A percentile compares a stretch with the other conserved stretches of the same genome.
Evolutionary conservation across 192 early-diverging fungal genomes (phyloP).

Genomic region (Obelidium mucronatum): DNA sequence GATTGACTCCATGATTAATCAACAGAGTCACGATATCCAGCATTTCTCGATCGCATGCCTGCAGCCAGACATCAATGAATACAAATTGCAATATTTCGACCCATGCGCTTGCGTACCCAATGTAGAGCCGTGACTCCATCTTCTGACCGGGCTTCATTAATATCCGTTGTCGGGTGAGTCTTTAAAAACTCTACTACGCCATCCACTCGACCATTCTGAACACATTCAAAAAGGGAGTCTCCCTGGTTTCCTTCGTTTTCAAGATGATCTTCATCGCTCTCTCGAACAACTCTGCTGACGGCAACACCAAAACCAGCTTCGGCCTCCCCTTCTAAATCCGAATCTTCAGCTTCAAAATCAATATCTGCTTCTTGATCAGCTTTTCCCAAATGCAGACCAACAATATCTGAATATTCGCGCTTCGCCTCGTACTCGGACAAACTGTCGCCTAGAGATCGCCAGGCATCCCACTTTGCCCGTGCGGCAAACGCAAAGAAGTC

Average conservation of each 20-base stretch:
- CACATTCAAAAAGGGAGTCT: constrained; percentile 44
- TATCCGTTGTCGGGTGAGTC: neutral
- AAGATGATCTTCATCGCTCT: constrained; percentile 30
- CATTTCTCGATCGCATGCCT: constrained; percentile 44
- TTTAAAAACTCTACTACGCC: constrained; percentile 15
- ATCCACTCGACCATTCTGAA: constrained; percentile 37
- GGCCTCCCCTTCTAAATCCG: neutral
- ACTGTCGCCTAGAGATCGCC: constrained; percentile 22
- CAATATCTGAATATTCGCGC: constrained; percentile 40
- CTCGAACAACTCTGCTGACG: constrained; percentile 38
- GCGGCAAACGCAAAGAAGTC: neutral
- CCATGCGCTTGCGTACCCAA: constrained; percentile 19
- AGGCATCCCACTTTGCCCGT: constrained; percentile 47
- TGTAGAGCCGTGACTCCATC: constrained; percentile 46
- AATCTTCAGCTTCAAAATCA: neutral
- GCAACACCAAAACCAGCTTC: constrained; percentile 21
- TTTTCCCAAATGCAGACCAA: neutral
- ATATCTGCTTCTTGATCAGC: neutral
- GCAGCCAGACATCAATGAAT: neutral
- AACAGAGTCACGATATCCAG: constrained; percentile 28
- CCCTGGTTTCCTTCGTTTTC: constrained; percentile 22
- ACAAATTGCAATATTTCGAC: neutral
- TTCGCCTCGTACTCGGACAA: constrained; percentile 36
- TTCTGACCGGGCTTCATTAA: constrained; percentile 5
- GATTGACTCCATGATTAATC: neutral